phyloP scores from a whole-genome alignment of 1,139 yeast genomes.

The Sugiyamaella grinbergsii region DNA sequence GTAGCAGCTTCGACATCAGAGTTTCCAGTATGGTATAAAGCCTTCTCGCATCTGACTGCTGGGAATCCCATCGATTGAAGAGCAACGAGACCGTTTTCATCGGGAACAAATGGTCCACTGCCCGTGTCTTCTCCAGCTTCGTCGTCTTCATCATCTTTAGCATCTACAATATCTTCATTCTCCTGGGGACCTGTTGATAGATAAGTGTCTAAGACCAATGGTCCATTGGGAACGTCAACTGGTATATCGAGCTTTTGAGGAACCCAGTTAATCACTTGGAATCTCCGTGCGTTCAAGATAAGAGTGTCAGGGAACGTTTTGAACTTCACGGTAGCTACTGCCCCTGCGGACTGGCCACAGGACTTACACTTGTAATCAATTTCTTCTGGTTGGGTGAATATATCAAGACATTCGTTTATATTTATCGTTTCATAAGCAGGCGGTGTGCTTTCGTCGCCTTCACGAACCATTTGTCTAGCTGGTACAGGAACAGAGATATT shows the following conservation, averaged over 20 bases:
- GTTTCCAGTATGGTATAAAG: slow-evolving; percentile 73
- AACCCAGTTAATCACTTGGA: slow-evolving; percentile 84
- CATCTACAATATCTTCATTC: slow-evolving; percentile 48
- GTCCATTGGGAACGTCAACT: slow-evolving; percentile 53
- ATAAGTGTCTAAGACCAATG: slow-evolving; percentile 45
- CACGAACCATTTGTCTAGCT: slow-evolving; percentile 36
- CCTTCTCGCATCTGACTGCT: slow-evolving; percentile 62
- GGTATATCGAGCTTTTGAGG: slow-evolving; percentile 84
- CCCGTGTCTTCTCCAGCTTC: too few species aligned
- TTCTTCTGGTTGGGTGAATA: slow-evolving; percentile 52
- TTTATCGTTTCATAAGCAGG: slow-evolving; percentile 52
- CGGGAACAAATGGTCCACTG: slow-evolving; percentile 51
- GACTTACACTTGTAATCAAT: slow-evolving; percentile 70
- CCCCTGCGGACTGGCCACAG: slow-evolving; percentile 49
- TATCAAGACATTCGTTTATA: slow-evolving; percentile 56
- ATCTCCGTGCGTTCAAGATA: slow-evolving; percentile 74
- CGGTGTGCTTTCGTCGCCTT: slow-evolving; percentile 50
- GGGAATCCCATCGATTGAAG: slow-evolving; percentile 89
- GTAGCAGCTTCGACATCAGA: slow-evolving; percentile 71
- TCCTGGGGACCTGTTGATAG: slow-evolving; percentile 44
- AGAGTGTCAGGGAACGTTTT: slow-evolving; percentile 70
- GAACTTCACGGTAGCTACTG: slow-evolving; percentile 56
- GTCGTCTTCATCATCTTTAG: slow-evolving; percentile 35
- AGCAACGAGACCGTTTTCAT: slow-evolving; percentile 55
- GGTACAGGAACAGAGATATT: slow-evolving; percentile 66